Evolutionary conservation across 2,329 filamentous ascomycete genomes (phyloP).

Genomic region (Claviceps purpurea): DNA sequence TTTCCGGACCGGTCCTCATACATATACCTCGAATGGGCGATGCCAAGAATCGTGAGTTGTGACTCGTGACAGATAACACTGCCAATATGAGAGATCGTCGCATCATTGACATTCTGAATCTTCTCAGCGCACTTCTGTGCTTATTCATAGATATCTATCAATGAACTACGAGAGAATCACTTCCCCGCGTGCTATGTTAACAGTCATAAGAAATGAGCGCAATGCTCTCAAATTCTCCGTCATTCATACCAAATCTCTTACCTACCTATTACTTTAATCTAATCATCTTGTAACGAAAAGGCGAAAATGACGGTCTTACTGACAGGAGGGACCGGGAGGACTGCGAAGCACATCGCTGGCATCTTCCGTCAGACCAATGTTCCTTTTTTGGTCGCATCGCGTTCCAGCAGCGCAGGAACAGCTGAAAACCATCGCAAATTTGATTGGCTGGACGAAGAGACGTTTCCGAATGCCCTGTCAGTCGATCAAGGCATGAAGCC

Average conservation of each 20-base stretch:
- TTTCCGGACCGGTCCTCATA: too few species aligned
- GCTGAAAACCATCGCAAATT: not conserved
- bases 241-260: too few species aligned
- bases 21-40: too few species aligned
- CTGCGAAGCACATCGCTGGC: not conserved
- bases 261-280: not conserved
- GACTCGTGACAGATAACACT: too few species aligned
- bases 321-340: not conserved
- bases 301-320: not conserved
- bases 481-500: not conserved
- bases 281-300: not conserved
- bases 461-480: not conserved
- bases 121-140: not conserved
- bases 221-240: too few species aligned
- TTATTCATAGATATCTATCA: not conserved
- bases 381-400: not conserved
- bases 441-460: not conserved
- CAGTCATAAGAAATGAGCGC: too few species aligned
- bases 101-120: too few species aligned
- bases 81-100: too few species aligned
- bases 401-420: not conserved
- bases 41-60: too few species aligned
- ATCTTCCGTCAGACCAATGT: not conserved
- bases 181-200: too few species aligned
- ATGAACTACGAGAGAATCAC: not conserved